Evolutionary conservation across 257 asterid species (phyloP).

Genomic region (Nicotiana tomentosiformis): DNA sequence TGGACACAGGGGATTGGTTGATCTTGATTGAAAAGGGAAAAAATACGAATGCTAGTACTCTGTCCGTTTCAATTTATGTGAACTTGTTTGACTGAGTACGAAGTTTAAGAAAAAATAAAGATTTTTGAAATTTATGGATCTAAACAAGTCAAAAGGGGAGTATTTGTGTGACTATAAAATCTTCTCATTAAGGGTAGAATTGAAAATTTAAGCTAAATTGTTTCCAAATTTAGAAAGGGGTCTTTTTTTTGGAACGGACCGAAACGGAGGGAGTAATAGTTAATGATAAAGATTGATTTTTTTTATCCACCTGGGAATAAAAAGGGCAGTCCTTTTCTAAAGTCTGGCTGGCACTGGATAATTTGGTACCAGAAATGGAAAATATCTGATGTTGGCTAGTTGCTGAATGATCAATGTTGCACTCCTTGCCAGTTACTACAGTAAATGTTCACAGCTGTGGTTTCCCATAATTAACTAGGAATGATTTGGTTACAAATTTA

Average conservation of each 20-base stretch:
- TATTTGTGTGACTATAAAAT: no score
- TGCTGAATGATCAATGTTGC: slow-evolving; percentile 20
- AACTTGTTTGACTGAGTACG: no score
- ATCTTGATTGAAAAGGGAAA: neutral
- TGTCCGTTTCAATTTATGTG: no score
- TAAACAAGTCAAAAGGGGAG: no score
- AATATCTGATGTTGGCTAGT: slow-evolving; percentile 10
- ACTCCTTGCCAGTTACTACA: slow-evolving; percentile 16
- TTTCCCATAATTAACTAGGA: slow-evolving; percentile 15
- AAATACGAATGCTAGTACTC: neutral
- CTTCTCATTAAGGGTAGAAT: no score
- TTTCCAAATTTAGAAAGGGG: no score
- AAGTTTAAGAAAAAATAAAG: no score
- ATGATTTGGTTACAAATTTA: neutral
- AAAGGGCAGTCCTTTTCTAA: slow-evolving; percentile 19
- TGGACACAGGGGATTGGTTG: neutral
- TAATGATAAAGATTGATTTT: slow-evolving; percentile 15
- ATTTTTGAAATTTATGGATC: no score
- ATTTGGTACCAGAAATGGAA: slow-evolving; percentile 7
- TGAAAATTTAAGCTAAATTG: no score
- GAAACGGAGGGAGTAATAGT: neutral
- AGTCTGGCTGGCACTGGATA: slow-evolving; percentile 26
- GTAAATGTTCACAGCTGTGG: slow-evolving; percentile 8
- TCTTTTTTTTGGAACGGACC: no score
- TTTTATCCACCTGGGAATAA: slow-evolving; percentile 15